These are phyloP conservation scores for Garcia nutans DNA, from an alignment of 345 rosid genomes.

Conservation along the genomic window DNA sequence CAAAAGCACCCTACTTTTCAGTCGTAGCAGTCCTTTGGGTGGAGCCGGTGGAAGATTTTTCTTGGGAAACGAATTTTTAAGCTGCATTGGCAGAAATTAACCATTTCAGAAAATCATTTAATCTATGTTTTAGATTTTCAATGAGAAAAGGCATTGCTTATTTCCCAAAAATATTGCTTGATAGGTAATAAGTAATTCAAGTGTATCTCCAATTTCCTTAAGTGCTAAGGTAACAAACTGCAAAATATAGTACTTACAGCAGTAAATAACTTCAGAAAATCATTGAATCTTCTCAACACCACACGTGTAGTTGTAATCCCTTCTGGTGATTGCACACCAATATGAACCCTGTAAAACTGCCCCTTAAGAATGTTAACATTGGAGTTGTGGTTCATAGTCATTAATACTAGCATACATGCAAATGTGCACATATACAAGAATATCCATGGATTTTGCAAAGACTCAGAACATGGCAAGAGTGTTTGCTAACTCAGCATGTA, in stretches of 20 bases:
- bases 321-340: conserved; percentile 87
- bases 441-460: neutral
- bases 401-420: neutral
- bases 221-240: neutral
- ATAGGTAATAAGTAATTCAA: neutral
- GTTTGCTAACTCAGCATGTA: neutral
- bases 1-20: conserved; percentile 84
- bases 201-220: neutral
- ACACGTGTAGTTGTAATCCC: conserved; percentile 67
- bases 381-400: conserved; percentile 3
- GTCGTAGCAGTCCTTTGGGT: conserved; percentile 85
- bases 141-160: neutral
- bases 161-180: conserved; percentile 9
- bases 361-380: conserved; percentile 51
- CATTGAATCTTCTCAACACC: conserved; percentile 90
- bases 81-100: conserved; percentile 48
- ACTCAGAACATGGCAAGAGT: neutral
- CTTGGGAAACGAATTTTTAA: conserved; percentile 72
- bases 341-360: conserved; percentile 99
- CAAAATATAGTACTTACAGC: conserved; percentile 52
- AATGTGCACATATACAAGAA: neutral
- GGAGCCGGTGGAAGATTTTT: conserved; percentile 86
- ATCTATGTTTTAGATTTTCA: conserved; percentile 13
- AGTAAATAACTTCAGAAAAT: conserved; percentile 76
- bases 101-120: conserved; percentile 15